phyloP scores from a whole-genome alignment of 2,329 filamentous ascomycete genomes.

The Alternaria ethzedia region DNA sequence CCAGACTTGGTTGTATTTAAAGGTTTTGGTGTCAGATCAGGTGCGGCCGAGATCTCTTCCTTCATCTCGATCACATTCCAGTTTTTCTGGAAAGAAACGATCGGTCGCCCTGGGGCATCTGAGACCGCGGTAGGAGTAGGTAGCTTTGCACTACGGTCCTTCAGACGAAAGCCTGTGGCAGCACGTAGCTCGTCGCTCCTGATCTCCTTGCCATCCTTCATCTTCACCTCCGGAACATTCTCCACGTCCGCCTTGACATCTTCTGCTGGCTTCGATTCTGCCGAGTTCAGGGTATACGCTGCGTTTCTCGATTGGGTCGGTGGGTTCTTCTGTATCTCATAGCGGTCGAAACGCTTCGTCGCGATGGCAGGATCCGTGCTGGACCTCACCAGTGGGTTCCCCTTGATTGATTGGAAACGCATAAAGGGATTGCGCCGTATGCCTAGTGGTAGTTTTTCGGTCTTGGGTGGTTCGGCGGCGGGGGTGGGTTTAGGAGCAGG shows the following conservation, averaged over 20 bases:
- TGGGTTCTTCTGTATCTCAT: constrained; percentile 84
- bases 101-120: constrained; percentile 86
- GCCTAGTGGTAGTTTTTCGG: constrained; percentile 52
- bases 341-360: constrained; percentile 54
- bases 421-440: constrained; percentile 71
- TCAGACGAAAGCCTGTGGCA: constrained; percentile 87
- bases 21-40: constrained; percentile 26
- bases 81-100: constrained; percentile 92
- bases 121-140: constrained; percentile 91
- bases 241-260: constrained; percentile 36
- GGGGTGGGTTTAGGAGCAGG: constrained; percentile 34
- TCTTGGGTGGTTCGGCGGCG: constrained; percentile 38
- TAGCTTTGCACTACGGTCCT: constrained; percentile 83
- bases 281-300: constrained; percentile 73
- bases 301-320: constrained; percentile 84
- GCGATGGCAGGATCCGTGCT: constrained; percentile 55
- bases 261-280: constrained; percentile 41
- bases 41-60: constrained; percentile 48
- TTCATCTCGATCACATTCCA: constrained; percentile 81
- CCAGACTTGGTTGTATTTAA: constrained; percentile 23
- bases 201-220: constrained; percentile 81
- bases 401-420: constrained; percentile 63
- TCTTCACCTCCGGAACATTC: constrained; percentile 54
- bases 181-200: constrained; percentile 85
- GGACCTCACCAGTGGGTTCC: constrained; percentile 51